Base-by-base conservation (phyloP, 139 green algal species). In the Ulvella scutata region DNA sequence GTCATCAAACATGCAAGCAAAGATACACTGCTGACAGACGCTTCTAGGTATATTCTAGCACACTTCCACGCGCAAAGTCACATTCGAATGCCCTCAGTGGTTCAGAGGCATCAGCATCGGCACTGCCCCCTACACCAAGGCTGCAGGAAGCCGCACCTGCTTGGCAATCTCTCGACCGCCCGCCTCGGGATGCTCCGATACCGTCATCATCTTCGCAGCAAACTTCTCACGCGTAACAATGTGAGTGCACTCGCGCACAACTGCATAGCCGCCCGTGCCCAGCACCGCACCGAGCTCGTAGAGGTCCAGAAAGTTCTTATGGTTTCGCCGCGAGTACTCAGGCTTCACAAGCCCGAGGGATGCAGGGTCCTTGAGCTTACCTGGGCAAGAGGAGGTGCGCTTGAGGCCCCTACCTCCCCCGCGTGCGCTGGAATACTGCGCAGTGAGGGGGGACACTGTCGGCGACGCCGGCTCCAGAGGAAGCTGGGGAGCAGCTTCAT, bases 211-310 rank as follows among this genome's bases (percentile, higher is more conserved):
- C 37, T 83, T 83, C 17, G 79, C 79, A 3, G 79, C 79, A 36
- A 72, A 75, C 3, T 59, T 38, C 73, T 75, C 67, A 23, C 72
- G 72, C 2, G 79, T 78, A 21, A 21, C 43, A 35, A 62, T 75
- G 43, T 79, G 75, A 2, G 38, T 72, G 7, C 62, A 74, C 37
- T 78, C 62, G 6, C 40, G 44, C 43, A 83, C 79, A 3, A 79
- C 67, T 17, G 79, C 79, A 59, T 77, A 83, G n/a, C 79, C 79
- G 51, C 79, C 79, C 4, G 75, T 76, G 38, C 79, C 79, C 20
- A 83, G 72, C 51, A 67, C 51, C 51, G 51, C 9, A 1, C 51
- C 51, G 51, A 67, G 51, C 13, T 67, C 51, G 51, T 67, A 67
- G n/a, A 67, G 2, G 9, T 67, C 51, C 13, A 67, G 17, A 26